These are phyloP conservation scores for Dactylis glomerata DNA, from an alignment of 176 grass and related monocot genomes.

Conservation along the genomic window DNA sequence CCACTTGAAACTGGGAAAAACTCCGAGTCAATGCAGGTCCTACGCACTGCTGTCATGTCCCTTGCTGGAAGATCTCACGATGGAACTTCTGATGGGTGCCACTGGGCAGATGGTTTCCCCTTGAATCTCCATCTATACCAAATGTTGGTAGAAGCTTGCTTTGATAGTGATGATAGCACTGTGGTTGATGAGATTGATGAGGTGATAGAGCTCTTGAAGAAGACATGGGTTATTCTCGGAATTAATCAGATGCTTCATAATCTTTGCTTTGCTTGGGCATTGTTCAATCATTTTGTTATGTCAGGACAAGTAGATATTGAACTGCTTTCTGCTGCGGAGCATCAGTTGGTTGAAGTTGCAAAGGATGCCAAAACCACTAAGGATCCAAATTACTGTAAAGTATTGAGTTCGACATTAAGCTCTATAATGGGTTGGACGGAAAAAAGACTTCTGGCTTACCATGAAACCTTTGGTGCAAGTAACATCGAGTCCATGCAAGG, in stretches of 20 bases:
- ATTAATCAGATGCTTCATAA: constrained; percentile 91
- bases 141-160: constrained; percentile 92
- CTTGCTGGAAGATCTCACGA: constrained; percentile 70
- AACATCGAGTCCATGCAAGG: constrained; percentile 95
- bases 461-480: constrained; percentile 84
- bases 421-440: constrained; percentile 97
- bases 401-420: constrained; percentile 86
- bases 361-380: constrained; percentile 92
- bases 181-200: constrained; percentile 96
- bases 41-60: constrained; percentile 80
- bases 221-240: constrained; percentile 90
- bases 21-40: constrained; percentile 80
- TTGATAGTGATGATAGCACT: constrained; percentile 81
- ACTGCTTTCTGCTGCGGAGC: constrained; percentile 79
- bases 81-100: constrained; percentile 81
- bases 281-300: constrained; percentile 82
- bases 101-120: constrained; percentile 96
- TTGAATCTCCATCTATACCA: constrained; percentile 93
- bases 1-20: constrained; percentile 92
- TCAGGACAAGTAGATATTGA: constrained; percentile 85
- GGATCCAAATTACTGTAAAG: constrained; percentile 91
- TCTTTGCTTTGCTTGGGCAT: constrained; percentile 94
- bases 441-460: constrained; percentile 96
- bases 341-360: constrained; percentile 77
- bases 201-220: constrained; percentile 92